Evolutionary conservation across 495 filamentous ascomycete species (phyloP), one percentile per base, ranked within the genome.

Genomic region (Cryomyces antarcticus): DNA sequence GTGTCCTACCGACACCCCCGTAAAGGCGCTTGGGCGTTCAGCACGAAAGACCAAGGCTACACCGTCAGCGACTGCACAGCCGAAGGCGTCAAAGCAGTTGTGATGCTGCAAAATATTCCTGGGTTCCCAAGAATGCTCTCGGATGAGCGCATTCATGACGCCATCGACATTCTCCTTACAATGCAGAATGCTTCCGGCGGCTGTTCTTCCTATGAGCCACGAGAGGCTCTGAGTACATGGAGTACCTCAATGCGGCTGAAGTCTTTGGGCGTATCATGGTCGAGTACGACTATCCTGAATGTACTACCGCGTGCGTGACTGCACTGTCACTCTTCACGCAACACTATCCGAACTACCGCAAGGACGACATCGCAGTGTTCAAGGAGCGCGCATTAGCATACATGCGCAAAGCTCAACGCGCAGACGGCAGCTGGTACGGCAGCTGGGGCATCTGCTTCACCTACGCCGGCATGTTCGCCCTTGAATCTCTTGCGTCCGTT

Each of bases 221-320:
- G 2, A 76, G 89, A 4, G 88, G 75, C 1, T 78, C 81, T 1
- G 64, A 78, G 40, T 72, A 71, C 57, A 52, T 96, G 31, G 89
- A 97, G 53, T 67, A 72, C 52, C 67, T 97, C 4, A 97, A 97
- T 54, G 88, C 85, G 2, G 92, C 89, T 11, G 92, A 96, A 55
- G 88, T 97, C 0, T 97, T 97, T 54, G 92, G 87, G 11, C 71
- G 77, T 9, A 96, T 97, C 57, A 96, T 97, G 89, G 78, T 96
- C 33, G 84, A 93, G 47, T 97, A 96, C 57, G 85, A 93, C 52
- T 93, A 96, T 50, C 87, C 88, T 0, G 89, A 97, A 57, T 97
- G 92, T 60, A 96, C 89, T 2, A 95, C 92, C 2, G 87, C 89
- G 3, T 82, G 84, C 5, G 80, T 96, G n/a, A 93, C 85, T 3